Base-by-base conservation (phyloP, 2,329 filamentous ascomycete genomes). In the Westerdykella aurantiaca region DNA sequence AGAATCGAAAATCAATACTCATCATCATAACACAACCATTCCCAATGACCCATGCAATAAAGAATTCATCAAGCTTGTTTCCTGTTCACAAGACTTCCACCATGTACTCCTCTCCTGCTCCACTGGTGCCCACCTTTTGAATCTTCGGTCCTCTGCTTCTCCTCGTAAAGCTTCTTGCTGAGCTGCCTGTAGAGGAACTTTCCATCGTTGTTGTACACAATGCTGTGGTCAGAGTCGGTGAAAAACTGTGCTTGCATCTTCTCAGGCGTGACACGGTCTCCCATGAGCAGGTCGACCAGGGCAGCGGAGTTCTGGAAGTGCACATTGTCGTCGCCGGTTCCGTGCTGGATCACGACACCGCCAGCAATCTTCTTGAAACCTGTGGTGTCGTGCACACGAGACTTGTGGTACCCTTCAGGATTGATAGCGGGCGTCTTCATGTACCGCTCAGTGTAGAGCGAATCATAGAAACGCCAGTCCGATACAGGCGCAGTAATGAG, bases 391-490 rank as follows among this genome's bases (percentile, higher is more conserved):
- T 75, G 73, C 2, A 86, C 79, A 0, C 81, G 80, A 0, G 78
- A 79, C 41, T 71, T 69, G 45, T 76, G 75, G 66, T 86, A 86
- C 23, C 81, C 82, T 0, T 64, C 76, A 0, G 66, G 67, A 56
- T 86, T 86, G 34, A 68, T 64, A 3, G 69, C 66, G 1, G 75
- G 72, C 1, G 72, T 78, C 66, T 85, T 84, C 82, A 86, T 86
- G 68, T 84, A 86, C 31, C 83, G 76, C 63, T 86, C 83, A 0
- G 83, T 85, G 61, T 85, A 86, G 71, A 86, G 78, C 43, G 74
- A 77, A 61, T 86, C 82, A 63, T 86, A 86, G 68, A 86, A 80
- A 1, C 81, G 75, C 80, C 81, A 86, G 66, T 86, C 83, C 2
- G 73, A 74, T 0, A 86, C 81, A 0, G 82, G 82, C 0, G 82